Conservation (phyloP, 2,329 filamentous ascomycete species). For the Stemphylium lycopersici region DNA sequence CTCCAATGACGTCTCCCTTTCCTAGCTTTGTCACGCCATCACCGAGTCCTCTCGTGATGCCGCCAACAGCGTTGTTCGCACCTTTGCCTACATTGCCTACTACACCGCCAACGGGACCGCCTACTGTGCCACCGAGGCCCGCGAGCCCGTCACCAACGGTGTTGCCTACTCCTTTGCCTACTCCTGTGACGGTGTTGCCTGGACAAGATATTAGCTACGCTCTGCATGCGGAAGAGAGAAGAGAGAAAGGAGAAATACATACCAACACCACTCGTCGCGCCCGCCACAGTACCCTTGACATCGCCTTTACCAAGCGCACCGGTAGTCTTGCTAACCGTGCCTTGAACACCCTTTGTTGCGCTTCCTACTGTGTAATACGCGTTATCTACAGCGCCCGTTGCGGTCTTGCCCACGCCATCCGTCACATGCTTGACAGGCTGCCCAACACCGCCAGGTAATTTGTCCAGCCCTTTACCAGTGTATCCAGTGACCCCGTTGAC, state of each 20-base stretch:
- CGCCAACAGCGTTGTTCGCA: conserved; percentile 49
- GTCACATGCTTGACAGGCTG: conserved; percentile 51
- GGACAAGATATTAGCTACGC: too few relatives aligned
- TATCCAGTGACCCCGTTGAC: conserved; percentile 48
- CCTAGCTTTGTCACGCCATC: conserved; percentile 55
- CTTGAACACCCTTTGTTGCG: conserved; percentile 51
- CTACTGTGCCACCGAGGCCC: conserved; percentile 46
- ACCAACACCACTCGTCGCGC: conserved; percentile 45
- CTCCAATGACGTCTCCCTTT: conserved; percentile 53
- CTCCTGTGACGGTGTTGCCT: conserved; percentile 48
- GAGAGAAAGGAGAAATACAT: conserved; percentile 1
- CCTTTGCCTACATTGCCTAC: conserved; percentile 53
- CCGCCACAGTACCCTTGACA: conserved; percentile 47
- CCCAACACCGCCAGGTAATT: conserved; percentile 42
- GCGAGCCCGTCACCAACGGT: conserved; percentile 49
- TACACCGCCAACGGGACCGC: conserved; percentile 50
- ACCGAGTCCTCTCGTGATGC: conserved; percentile 51
- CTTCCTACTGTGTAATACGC: conserved; percentile 50
- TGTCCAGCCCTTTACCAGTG: conserved; percentile 47
- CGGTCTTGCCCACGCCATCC: conserved; percentile 51
- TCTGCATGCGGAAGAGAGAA: background rate
- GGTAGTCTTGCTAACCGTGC: conserved; percentile 53
- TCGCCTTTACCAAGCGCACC: conserved; percentile 52
- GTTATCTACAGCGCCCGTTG: conserved; percentile 48
- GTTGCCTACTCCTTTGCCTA: conserved; percentile 43